These are phyloP conservation scores for Yamadazyma sp. DNA, from an alignment of 1,139 yeast genomes.

Conservation along the genomic window DNA sequence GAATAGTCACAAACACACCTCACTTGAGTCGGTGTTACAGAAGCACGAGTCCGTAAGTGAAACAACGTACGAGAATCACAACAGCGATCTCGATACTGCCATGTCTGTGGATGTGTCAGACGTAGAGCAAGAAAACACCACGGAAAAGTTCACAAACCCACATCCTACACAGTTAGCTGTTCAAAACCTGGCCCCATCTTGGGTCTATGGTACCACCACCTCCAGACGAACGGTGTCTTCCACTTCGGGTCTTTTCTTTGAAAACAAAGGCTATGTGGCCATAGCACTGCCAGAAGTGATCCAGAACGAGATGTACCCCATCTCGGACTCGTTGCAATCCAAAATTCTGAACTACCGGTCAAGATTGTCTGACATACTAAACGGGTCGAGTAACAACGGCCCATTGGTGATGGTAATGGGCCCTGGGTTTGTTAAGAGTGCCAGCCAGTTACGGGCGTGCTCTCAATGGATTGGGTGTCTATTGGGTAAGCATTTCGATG, in stretches of 20 bases:
- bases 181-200: not conserved
- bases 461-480: constrained; percentile 40
- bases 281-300: constrained; percentile 44
- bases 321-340: constrained; percentile 22
- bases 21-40: constrained; percentile 9
- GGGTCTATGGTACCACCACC: constrained; percentile 12
- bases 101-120: too few species aligned
- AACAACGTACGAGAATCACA: not conserved
- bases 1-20: not conserved
- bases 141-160: too few species aligned
- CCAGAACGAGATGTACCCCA: constrained; percentile 41
- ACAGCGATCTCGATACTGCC: too few species aligned
- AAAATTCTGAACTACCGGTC: constrained; percentile 28
- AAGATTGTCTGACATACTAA: constrained; percentile 11
- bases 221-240: constrained; percentile 11
- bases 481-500: constrained; percentile 16
- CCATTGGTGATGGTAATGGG: constrained; percentile 42
- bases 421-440: constrained; percentile 30
- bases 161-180: too few species aligned
- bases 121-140: too few species aligned
- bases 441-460: constrained; percentile 36
- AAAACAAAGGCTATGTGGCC: constrained; percentile 30
- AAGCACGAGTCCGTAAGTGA: not conserved
- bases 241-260: constrained; percentile 22
- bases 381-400: not conserved